These are phyloP conservation scores for Helenozyma rhizophorensis DNA, from an alignment of 805 yeast species.

Conservation along the genomic window DNA sequence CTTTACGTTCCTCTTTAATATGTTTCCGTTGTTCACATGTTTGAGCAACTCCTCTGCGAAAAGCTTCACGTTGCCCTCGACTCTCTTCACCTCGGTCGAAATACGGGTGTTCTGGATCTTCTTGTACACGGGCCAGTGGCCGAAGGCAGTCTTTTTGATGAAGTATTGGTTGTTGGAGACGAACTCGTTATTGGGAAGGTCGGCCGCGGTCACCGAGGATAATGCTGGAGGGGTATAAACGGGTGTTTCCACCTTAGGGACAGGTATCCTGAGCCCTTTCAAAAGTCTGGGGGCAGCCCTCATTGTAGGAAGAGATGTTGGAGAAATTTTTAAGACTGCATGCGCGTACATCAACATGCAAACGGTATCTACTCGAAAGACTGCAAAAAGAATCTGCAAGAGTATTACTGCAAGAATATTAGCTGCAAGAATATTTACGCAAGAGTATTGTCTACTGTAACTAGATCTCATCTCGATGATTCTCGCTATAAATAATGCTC, in stretches of 20 bases:
- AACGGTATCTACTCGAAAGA: too few relatives aligned
- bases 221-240: constrained; percentile 28
- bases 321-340: neutral
- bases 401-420: too few relatives aligned
- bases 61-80: constrained; percentile 63
- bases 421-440: too few relatives aligned
- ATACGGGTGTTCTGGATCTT: constrained; percentile 60
- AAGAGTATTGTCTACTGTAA: too few relatives aligned
- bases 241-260: constrained; percentile 12
- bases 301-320: constrained; percentile 15
- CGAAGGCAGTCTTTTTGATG: constrained; percentile 50
- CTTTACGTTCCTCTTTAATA: constrained; percentile 30
- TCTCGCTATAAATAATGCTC: too few relatives aligned
- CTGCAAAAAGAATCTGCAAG: too few relatives aligned
- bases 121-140: constrained; percentile 78
- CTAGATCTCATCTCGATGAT: too few relatives aligned
- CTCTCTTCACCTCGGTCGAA: constrained; percentile 70
- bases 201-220: constrained; percentile 8
- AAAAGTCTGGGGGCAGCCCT: constrained; percentile 19
- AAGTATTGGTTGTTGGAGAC: constrained; percentile 33
- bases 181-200: constrained; percentile 24
- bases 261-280: constrained; percentile 21
- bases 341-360: too few relatives aligned
- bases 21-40: constrained; percentile 16
- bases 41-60: constrained; percentile 63